Evolutionary conservation across 176 grass and related monocot genomes (phyloP).

Genomic region (Musa acuminata): DNA sequence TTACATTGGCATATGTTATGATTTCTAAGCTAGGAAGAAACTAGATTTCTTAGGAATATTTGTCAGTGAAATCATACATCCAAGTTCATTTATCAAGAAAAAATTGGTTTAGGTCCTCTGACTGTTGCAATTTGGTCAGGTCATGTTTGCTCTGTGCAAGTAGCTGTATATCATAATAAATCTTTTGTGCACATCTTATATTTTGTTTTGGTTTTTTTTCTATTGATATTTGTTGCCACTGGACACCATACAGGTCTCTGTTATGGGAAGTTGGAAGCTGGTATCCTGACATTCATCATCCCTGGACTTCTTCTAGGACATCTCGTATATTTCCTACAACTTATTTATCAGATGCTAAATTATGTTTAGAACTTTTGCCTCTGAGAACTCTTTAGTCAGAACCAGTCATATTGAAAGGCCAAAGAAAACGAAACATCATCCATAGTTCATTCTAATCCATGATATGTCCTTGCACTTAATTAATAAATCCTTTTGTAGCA

Average conservation of each 20-base stretch:
- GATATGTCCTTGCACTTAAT: too few relatives aligned
- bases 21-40: neutral
- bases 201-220: neutral
- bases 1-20: neutral
- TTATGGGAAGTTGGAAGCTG: constrained; percentile 86
- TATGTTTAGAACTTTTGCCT: neutral
- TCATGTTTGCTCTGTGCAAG: constrained; percentile 1
- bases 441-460: too few relatives aligned
- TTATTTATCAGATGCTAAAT: neutral
- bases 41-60: too few relatives aligned
- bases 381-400: neutral
- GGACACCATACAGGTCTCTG: constrained; percentile 48
- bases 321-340: constrained; percentile 38
- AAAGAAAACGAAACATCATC: too few relatives aligned
- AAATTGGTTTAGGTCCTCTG: neutral
- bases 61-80: too few relatives aligned
- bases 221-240: constrained; percentile 2
- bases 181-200: neutral
- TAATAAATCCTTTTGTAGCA: too few relatives aligned
- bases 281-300: constrained; percentile 81
- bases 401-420: neutral
- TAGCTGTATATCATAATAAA: neutral
- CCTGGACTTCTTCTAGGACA: constrained; percentile 85
- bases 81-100: too few relatives aligned
- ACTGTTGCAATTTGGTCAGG: neutral